A percentile compares a stretch with the other conserved stretches of the same genome.
phyloP scores from a whole-genome alignment of 148 eudicot genomes.

The Camellia japonica region DNA sequence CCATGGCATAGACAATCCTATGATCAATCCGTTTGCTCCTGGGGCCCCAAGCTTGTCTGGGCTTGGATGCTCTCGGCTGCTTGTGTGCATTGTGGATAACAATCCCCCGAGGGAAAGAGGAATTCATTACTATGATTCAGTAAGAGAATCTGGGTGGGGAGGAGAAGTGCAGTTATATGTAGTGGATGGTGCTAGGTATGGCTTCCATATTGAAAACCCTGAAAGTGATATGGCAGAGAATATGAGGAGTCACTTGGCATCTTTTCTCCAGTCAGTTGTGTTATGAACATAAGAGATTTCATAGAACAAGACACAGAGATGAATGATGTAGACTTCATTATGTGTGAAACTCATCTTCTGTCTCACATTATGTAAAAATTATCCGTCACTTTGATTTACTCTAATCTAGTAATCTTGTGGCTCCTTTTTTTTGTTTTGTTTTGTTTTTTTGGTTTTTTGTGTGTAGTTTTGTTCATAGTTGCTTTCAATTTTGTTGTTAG shows the following conservation, averaged over 20 bases:
- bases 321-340: too few relatives aligned
- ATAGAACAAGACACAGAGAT: too few relatives aligned
- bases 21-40: slow-evolving; percentile 31
- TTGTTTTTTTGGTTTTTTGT: too few relatives aligned
- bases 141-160: slow-evolving; percentile 30
- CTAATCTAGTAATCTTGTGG: too few relatives aligned
- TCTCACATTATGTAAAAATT: too few relatives aligned
- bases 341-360: too few relatives aligned
- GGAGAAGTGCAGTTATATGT: slow-evolving; percentile 28
- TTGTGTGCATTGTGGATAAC: slow-evolving; percentile 32
- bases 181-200: slow-evolving; percentile 32
- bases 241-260: slow-evolving; percentile 23
- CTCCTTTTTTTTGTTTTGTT: too few relatives aligned
- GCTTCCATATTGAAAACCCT: slow-evolving; percentile 23
- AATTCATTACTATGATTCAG: slow-evolving; percentile 20
- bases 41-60: slow-evolving; percentile 29
- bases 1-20: slow-evolving; percentile 31
- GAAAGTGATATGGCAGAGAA: slow-evolving; percentile 22
- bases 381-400: too few relatives aligned
- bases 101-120: slow-evolving; percentile 29
- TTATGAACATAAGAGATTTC: not conserved
- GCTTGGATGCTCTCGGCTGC: slow-evolving; percentile 25
- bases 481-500: too few relatives aligned
- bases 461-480: too few relatives aligned
- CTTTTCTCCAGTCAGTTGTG: slow-evolving; percentile 37